Conservation (phyloP, 1,284 basidiomycete genomes). For the Tilletia walkeri region DNA sequence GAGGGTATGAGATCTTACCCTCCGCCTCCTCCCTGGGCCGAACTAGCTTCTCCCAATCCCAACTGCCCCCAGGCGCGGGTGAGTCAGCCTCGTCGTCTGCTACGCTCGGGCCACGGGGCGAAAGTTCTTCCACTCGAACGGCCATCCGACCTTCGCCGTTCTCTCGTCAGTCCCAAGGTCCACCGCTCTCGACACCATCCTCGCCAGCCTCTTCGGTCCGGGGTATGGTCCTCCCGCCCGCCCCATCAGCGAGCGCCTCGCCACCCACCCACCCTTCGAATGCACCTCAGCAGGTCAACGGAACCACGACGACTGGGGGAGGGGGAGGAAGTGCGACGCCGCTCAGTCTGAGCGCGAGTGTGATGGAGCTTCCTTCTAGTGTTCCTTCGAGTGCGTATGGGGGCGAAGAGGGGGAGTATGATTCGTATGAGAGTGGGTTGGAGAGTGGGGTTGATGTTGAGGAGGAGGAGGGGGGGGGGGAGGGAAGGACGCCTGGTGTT, state of each 20-base stretch:
- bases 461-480: neutral
- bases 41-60: neutral
- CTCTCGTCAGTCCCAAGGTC: neutral
- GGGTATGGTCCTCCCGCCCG: conserved; percentile 6
- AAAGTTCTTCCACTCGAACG: neutral
- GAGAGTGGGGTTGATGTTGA: neutral
- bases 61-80: neutral
- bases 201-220: neutral
- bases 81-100: neutral
- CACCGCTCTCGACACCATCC: neutral
- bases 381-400: neutral
- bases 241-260: neutral
- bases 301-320: too few relatives aligned
- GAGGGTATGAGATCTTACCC: neutral
- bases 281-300: neutral
- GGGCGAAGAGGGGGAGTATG: neutral
- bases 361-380: conserved; percentile 11
- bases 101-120: neutral
- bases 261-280: neutral
- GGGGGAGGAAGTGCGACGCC: neutral
- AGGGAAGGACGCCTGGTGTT: too few relatives aligned
- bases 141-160: conserved; percentile 1
- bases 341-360: conserved; percentile 15
- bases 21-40: neutral
- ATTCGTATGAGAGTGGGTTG: neutral